Percentiles rank a stretch among this genome's conserved stretches.
Conservation (phyloP, 2,329 filamentous ascomycete genomes). For the Pseudogymnoascus sp. region DNA sequence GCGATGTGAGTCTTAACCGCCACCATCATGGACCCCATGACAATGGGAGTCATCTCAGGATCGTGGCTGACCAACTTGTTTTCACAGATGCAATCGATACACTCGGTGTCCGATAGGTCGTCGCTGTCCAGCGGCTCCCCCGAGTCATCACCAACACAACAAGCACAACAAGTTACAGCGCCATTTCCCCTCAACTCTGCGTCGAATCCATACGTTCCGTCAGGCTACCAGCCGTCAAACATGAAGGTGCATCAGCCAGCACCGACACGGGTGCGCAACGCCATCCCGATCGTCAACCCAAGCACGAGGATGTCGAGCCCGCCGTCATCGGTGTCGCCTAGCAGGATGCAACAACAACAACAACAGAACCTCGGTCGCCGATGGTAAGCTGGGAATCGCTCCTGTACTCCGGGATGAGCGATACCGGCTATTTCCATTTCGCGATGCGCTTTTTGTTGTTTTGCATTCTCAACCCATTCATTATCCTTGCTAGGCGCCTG, state of each 20-base stretch:
- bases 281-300: slow-evolving; percentile 96
- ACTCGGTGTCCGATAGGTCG: slow-evolving; percentile 85
- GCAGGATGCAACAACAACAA: slow-evolving; percentile 41
- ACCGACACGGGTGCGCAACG: slow-evolving; percentile 82
- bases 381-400: slow-evolving; percentile 23
- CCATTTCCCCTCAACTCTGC: slow-evolving; percentile 62
- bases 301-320: slow-evolving; percentile 88
- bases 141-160: slow-evolving; percentile 81
- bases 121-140: slow-evolving; percentile 93
- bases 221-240: slow-evolving; percentile 54
- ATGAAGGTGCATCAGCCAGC: slow-evolving; percentile 86
- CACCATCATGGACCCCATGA: slow-evolving; percentile 1
- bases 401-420: slow-evolving; percentile 18
- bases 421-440: slow-evolving; percentile 18
- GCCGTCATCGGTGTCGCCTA: slow-evolving; percentile 60
- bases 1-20: slow-evolving; percentile 59
- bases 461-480: slow-evolving; percentile 23
- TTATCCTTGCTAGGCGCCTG: slow-evolving; percentile 24
- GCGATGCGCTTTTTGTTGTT: slow-evolving; percentile 22
- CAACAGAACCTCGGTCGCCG: slow-evolving; percentile 22
- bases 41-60: not conserved
- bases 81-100: slow-evolving; percentile 75
- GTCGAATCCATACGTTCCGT: slow-evolving; percentile 57
- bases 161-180: slow-evolving; percentile 71
- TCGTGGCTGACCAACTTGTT: slow-evolving; percentile 22